Evolutionary conservation across 345 rosid species (phyloP).

Genomic region (Zanthoxylum bungeanum): DNA sequence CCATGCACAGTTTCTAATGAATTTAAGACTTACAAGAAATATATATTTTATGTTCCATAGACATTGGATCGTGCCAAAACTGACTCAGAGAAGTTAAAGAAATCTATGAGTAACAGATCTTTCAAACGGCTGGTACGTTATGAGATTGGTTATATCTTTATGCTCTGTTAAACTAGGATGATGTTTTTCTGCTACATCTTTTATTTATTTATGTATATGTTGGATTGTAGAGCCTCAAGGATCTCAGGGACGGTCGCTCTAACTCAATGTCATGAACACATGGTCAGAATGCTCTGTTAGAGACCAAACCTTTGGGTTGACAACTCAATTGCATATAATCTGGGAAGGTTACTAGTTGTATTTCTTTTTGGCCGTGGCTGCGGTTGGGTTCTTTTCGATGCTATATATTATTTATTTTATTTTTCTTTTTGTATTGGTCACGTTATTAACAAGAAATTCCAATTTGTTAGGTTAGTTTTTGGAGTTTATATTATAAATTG

Average conservation of each 20-base stretch:
- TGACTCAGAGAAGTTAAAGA: slow-evolving; percentile 40
- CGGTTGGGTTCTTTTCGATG: neutral
- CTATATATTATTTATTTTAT: neutral
- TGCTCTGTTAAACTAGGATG: neutral
- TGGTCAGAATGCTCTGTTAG: neutral
- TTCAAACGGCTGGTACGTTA: slow-evolving; percentile 60
- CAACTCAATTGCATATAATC: neutral
- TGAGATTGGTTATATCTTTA: neutral
- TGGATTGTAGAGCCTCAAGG: slow-evolving; percentile 41
- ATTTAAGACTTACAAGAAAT: neutral
- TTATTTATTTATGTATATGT: neutral
- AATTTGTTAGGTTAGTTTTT: slow-evolving; percentile 6
- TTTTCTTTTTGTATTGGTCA: neutral
- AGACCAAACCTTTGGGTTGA: too few relatives aligned
- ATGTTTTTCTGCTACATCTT: slow-evolving; percentile 1
- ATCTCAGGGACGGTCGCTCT: slow-evolving; percentile 40
- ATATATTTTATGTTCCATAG: slow-evolving; percentile 19
- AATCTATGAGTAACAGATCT: slow-evolving; percentile 42
- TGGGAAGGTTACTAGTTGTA: neutral
- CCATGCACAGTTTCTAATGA: neutral
- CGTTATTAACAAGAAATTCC: neutral
- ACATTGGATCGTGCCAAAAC: slow-evolving; percentile 70
- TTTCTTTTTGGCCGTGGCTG: too few relatives aligned
- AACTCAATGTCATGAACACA: slow-evolving; percentile 35
- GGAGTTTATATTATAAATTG: neutral